Evolutionary conservation across 2,329 filamentous ascomycete species (phyloP).

Genomic region (Coniochaeta hoffmannii): DNA sequence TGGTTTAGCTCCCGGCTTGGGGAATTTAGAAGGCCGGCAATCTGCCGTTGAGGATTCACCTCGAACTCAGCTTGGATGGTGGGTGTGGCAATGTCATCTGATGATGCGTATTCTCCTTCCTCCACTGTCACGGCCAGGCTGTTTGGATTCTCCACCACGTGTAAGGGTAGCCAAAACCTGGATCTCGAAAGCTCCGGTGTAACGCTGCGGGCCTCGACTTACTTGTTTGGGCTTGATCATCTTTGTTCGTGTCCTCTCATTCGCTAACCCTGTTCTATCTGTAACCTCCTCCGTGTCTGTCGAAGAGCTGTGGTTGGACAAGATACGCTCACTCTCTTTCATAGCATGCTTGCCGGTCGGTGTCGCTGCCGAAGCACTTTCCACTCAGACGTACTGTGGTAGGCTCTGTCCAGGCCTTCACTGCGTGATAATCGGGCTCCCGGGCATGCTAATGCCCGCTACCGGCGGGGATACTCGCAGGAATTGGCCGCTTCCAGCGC

Average conservation of each 20-base stretch:
- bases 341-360: neutral
- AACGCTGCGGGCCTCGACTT: neutral
- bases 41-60: no score
- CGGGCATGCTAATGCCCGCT: neutral
- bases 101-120: neutral
- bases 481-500: no score
- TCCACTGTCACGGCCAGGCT: neutral
- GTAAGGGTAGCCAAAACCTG: neutral
- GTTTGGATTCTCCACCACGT: neutral
- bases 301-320: conserved; percentile 29
- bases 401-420: neutral
- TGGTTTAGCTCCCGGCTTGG: neutral
- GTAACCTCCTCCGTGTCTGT: conserved; percentile 7
- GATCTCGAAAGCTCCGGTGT: neutral
- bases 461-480: conserved; percentile 1
- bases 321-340: conserved; percentile 22
- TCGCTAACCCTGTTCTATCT: conserved; percentile 5
- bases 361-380: neutral
- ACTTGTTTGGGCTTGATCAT: neutral
- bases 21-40: neutral
- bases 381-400: neutral
- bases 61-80: no score
- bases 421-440: neutral
- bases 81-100: no score
- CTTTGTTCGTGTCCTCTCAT: neutral